phyloP scores from a whole-genome alignment of 2,329 filamentous ascomycete genomes.

The Boeremia lycopersici region DNA sequence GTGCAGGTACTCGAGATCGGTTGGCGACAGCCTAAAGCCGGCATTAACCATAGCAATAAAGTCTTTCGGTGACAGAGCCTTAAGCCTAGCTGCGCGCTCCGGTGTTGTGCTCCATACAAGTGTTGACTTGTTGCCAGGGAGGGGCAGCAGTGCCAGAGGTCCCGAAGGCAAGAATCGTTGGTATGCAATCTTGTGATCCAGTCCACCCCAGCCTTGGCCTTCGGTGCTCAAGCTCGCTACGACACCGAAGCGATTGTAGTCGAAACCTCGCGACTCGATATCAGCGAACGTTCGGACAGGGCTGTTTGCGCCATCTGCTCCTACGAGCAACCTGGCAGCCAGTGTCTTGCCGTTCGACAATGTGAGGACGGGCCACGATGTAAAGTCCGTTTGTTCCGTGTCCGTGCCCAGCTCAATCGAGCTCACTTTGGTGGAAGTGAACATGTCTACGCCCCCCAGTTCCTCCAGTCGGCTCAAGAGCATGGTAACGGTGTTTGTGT shows the following conservation, averaged over 20 bases:
- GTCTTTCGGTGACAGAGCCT: constrained; percentile 72
- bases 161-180: constrained; percentile 94
- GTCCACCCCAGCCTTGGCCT: constrained; percentile 49
- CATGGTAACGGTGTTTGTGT: constrained; percentile 82
- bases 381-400: constrained; percentile 72
- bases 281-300: constrained; percentile 88
- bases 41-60: constrained; percentile 91
- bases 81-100: constrained; percentile 76
- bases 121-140: constrained; percentile 82
- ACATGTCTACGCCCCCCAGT: constrained; percentile 69
- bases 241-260: constrained; percentile 87
- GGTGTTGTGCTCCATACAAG: constrained; percentile 96
- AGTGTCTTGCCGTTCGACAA: constrained; percentile 71
- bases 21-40: constrained; percentile 79
- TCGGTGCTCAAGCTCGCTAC: constrained; percentile 85
- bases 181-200: constrained; percentile 75
- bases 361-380: constrained; percentile 84
- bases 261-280: constrained; percentile 87
- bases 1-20: constrained; percentile 85
- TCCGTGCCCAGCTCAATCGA: constrained; percentile 76
- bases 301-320: constrained; percentile 93
- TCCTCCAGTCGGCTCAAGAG: constrained; percentile 74
- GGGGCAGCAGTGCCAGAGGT: constrained; percentile 86
- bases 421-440: constrained; percentile 78
- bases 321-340: constrained; percentile 82